These are phyloP conservation scores for Mucor sp. DNA, from an alignment of 371 early-diverging fungal genomes.

Conservation along the genomic window DNA sequence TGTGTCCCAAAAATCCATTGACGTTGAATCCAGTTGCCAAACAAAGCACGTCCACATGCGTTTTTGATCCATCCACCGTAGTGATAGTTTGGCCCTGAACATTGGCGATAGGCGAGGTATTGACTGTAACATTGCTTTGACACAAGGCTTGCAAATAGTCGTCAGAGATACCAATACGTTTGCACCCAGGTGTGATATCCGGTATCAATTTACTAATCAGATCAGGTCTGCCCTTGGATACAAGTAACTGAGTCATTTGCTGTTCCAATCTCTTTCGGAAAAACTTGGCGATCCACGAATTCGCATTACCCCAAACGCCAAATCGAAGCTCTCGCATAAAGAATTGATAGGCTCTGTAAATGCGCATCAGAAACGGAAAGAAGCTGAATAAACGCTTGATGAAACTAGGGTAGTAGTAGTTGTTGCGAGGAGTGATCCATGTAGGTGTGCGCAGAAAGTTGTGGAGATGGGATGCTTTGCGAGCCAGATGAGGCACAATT, in stretches of 20 bases:
- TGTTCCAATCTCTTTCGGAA: constrained; percentile 9
- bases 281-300: background rate
- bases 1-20: constrained; percentile 32
- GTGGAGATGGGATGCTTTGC: constrained; percentile 37
- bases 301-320: background rate
- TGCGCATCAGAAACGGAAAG: constrained; percentile 39
- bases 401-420: constrained; percentile 21
- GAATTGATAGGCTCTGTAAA: constrained; percentile 19
- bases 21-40: constrained; percentile 69
- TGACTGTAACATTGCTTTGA: constrained; percentile 48
- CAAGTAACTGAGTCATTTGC: constrained; percentile 6
- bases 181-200: constrained; percentile 54
- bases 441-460: constrained; percentile 54
- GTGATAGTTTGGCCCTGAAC: constrained; percentile 47
- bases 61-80: constrained; percentile 36
- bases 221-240: constrained; percentile 23
- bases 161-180: constrained; percentile 55
- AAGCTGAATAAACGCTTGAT: constrained; percentile 40
- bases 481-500: constrained; percentile 43
- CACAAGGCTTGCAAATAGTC: constrained; percentile 51
- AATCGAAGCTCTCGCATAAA: background rate
- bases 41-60: constrained; percentile 56
- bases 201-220: constrained; percentile 52
- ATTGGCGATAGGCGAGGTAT: constrained; percentile 35
- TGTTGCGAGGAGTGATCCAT: constrained; percentile 37